Percentiles rank a stretch among this genome's conserved stretches.
These are phyloP conservation scores for Suhomyces kunorum DNA, from an alignment of 1,139 yeast species.

Conservation along the genomic window DNA sequence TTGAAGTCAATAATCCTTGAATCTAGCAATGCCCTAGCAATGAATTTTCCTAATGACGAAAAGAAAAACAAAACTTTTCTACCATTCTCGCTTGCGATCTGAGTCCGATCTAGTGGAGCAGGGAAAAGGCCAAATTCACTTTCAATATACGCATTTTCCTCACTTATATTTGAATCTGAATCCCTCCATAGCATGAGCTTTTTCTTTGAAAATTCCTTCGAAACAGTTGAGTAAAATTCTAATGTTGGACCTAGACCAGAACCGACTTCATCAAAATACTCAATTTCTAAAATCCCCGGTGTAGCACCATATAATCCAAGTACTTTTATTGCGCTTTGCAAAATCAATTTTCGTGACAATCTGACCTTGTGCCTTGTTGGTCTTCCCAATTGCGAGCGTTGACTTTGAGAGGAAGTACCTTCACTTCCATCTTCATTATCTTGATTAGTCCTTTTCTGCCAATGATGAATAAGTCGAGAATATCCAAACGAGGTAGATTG, in stretches of 20 bases:
- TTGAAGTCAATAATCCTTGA: constrained; percentile 82
- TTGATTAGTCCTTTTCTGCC: constrained; percentile 61
- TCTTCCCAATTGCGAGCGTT: constrained; percentile 62
- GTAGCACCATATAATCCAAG: constrained; percentile 75
- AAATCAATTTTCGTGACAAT: constrained; percentile 66
- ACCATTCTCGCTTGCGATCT: constrained; percentile 37
- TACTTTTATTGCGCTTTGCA: constrained; percentile 80
- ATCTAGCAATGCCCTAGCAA: constrained; percentile 86
- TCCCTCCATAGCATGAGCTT: constrained; percentile 72
- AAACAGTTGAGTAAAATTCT: constrained; percentile 84
- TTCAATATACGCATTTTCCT: constrained; percentile 42
- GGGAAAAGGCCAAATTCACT: constrained; percentile 70
- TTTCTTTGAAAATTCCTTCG: constrained; percentile 66
- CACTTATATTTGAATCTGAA: constrained; percentile 23
- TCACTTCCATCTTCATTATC: constrained; percentile 32
- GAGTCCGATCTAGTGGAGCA: constrained; percentile 49
- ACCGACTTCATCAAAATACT: constrained; percentile 91
- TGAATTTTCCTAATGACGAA: constrained; percentile 72
- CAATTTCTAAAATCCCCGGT: constrained; percentile 83
- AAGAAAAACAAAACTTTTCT: constrained; percentile 55
- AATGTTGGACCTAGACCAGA: constrained; percentile 95
- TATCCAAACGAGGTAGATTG: constrained; percentile 92
- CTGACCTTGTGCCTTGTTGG: constrained; percentile 81
- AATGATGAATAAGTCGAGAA: constrained; percentile 76
- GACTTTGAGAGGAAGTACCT: constrained; percentile 17